A percentile compares a stretch with the other conserved stretches of the same genome.
Evolutionary conservation across 345 rosid species (phyloP).

Genomic region (Capsella bursapastoris): DNA sequence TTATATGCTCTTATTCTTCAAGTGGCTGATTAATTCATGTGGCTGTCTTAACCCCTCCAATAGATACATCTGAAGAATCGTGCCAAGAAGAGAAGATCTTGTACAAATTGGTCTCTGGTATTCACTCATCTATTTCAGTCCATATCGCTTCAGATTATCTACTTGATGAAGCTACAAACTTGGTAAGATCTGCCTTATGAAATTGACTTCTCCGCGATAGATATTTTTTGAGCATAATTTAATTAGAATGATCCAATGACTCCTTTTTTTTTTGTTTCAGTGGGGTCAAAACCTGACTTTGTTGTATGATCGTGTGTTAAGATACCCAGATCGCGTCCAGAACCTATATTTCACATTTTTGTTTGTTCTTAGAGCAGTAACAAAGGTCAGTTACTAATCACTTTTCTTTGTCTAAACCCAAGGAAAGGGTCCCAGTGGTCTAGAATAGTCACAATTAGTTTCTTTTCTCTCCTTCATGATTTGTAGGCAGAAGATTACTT

Average conservation of each 20-base stretch:
- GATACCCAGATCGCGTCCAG: slow-evolving; percentile 83
- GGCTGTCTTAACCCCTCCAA: slow-evolving; percentile 22
- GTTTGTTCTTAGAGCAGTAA: slow-evolving; percentile 91
- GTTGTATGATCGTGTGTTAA: slow-evolving; percentile 83
- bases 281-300: slow-evolving; percentile 91
- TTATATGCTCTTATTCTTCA: slow-evolving; percentile 2
- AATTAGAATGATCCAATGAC: background rate
- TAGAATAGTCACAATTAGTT: slow-evolving; percentile 7
- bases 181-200: slow-evolving; percentile 49
- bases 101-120: slow-evolving; percentile 94
- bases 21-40: slow-evolving; percentile 7
- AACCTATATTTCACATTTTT: slow-evolving; percentile 91
- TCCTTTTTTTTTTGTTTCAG: slow-evolving; percentile 53
- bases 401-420: slow-evolving; percentile 4
- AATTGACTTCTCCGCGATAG: background rate
- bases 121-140: slow-evolving; percentile 91
- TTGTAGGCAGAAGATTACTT: slow-evolving; percentile 79
- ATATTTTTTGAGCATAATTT: slow-evolving; percentile 20
- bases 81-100: slow-evolving; percentile 88
- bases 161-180: slow-evolving; percentile 72
- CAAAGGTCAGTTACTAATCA: slow-evolving; percentile 61
- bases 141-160: slow-evolving; percentile 91
- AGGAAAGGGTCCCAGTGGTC: slow-evolving; percentile 1
- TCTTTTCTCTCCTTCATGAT: slow-evolving; percentile 14
- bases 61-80: slow-evolving; percentile 74